phyloP scores from a whole-genome alignment of 805 yeast species.

The Starmerella kuoi region DNA sequence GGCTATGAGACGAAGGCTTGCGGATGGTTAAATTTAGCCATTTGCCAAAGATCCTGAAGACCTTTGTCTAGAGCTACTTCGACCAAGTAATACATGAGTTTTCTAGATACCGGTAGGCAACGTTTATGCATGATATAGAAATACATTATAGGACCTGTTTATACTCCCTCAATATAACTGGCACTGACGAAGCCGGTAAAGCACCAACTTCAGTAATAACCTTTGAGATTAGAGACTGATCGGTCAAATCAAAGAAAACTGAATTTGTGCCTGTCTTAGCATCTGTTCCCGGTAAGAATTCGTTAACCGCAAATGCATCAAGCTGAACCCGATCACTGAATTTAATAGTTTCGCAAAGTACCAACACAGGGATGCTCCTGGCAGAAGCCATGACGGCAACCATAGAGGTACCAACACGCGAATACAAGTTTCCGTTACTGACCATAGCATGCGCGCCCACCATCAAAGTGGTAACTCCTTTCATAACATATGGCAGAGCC shows the following conservation, averaged over 20 bases:
- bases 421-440: conserved; percentile 83
- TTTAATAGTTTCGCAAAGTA: conserved; percentile 89
- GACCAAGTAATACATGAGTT: too few relatives aligned
- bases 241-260: conserved; percentile 86
- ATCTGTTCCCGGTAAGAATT: conserved; percentile 35
- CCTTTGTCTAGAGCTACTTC: too few relatives aligned
- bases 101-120: too few relatives aligned
- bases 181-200: conserved; percentile 95
- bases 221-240: conserved; percentile 85
- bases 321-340: conserved; percentile 91
- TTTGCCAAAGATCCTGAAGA: too few relatives aligned
- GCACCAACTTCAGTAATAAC: conserved; percentile 94
- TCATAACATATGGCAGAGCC: conserved; percentile 66
- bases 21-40: too few relatives aligned
- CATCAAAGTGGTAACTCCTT: conserved; percentile 80
- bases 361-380: conserved; percentile 84
- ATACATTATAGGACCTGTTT: conserved; percentile 16
- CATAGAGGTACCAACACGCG: conserved; percentile 90
- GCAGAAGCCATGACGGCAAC: conserved; percentile 83
- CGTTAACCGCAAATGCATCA: conserved; percentile 90
- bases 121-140: too few relatives aligned
- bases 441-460: conserved; percentile 96
- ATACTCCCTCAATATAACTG: conserved; percentile 89
- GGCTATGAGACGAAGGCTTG: too few relatives aligned
- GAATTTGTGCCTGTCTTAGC: conserved; percentile 46